Conservation (phyloP, 2,329 filamentous ascomycete species). For the Thielaviopsis ethacetica region DNA sequence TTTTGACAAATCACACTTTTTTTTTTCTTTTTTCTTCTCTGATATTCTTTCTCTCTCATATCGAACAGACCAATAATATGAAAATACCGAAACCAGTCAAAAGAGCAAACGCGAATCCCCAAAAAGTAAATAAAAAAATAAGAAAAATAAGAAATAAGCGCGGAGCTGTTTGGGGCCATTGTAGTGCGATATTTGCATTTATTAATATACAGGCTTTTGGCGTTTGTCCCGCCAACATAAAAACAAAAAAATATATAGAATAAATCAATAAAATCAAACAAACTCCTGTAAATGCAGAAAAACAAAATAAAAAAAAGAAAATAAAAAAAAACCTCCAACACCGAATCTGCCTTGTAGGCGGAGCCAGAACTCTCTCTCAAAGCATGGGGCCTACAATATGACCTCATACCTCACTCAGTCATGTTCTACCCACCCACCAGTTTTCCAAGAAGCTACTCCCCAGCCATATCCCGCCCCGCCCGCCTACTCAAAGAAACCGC, state of each 20-base stretch:
- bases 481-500: constrained; percentile 39
- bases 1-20: background rate
- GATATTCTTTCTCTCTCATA: background rate
- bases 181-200: no score
- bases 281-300: constrained; percentile 10
- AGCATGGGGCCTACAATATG: no score
- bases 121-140: background rate
- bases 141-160: background rate
- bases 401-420: no score
- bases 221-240: no score
- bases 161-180: no score
- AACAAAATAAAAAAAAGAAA: constrained; percentile 2
- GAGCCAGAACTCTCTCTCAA: background rate
- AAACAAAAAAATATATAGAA: background rate
- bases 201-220: no score
- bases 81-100: no score
- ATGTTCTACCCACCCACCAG: background rate
- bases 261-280: background rate
- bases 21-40: background rate
- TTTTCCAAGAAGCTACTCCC: no score
- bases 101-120: no score
- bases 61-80: no score
- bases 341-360: background rate
- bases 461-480: background rate
- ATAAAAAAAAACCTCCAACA: constrained; percentile 3